Conservation (phyloP, 768 basidiomycete species). For the Pleurotus eryngii region DNA sequence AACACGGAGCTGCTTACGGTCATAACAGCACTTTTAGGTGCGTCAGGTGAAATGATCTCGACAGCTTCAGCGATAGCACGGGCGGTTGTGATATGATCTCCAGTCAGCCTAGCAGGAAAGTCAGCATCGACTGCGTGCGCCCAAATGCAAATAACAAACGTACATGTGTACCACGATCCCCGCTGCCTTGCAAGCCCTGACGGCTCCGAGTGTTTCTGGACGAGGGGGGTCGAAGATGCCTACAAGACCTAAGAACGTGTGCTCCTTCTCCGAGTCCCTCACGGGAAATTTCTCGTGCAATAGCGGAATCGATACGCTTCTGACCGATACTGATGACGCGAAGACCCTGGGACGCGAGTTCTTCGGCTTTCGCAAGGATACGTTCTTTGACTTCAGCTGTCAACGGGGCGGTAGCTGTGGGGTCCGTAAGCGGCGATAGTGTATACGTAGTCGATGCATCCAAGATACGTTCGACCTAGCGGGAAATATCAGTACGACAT, state of each 20-base stretch:
- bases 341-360: slow-evolving; percentile 35
- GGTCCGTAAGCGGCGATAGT: slow-evolving; percentile 20
- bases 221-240: slow-evolving; percentile 58
- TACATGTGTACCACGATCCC: slow-evolving; percentile 49
- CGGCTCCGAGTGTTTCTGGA: slow-evolving; percentile 49
- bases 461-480: slow-evolving; percentile 44
- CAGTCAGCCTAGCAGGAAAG: slow-evolving; percentile 41
- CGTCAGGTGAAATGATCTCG: slow-evolving; percentile 41
- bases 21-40: slow-evolving; percentile 36
- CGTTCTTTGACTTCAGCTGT: slow-evolving; percentile 24
- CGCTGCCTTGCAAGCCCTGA: slow-evolving; percentile 46
- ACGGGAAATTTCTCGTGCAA: slow-evolving; percentile 27
- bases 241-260: slow-evolving; percentile 48
- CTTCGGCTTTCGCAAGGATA: slow-evolving; percentile 22
- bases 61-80: slow-evolving; percentile 50
- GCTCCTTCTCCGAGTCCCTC: slow-evolving; percentile 45
- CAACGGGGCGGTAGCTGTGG: slow-evolving; percentile 20
- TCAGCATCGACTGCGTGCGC: neutral
- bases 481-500: neutral
- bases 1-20: slow-evolving; percentile 18
- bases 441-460: slow-evolving; percentile 39
- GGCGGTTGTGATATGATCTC: slow-evolving; percentile 52
- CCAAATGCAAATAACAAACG: neutral
- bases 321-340: slow-evolving; percentile 37
- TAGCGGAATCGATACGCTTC: slow-evolving; percentile 17